Conservation (phyloP, 345 rosid species). For the Viola odorata region DNA sequence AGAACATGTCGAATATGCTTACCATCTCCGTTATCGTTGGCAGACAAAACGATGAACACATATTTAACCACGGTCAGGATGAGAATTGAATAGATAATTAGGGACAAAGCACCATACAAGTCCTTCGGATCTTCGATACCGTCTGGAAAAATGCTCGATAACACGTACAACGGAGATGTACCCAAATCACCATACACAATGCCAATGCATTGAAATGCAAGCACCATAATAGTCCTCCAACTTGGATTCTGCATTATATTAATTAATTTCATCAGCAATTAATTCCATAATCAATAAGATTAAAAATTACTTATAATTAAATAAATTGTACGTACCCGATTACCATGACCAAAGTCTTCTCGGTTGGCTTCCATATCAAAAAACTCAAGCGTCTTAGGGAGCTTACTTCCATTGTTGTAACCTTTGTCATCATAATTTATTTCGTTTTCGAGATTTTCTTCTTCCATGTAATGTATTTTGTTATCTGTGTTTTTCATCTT, state of each 20-base stretch:
- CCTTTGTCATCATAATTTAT: too few species aligned
- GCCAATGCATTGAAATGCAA: slow-evolving; percentile 21
- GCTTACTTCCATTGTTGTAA: too few species aligned
- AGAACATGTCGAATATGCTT: not conserved
- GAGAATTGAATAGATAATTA: slow-evolving; percentile 11
- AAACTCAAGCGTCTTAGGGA: not conserved
- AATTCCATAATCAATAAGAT: not conserved
- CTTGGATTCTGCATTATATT: not conserved
- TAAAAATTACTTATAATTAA: not conserved
- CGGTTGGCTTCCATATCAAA: not conserved
- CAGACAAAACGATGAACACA: slow-evolving; percentile 12
- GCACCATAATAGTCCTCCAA: slow-evolving; percentile 12
- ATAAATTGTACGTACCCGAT: not conserved
- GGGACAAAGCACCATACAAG: slow-evolving; percentile 6
- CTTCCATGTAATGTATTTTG: too few species aligned
- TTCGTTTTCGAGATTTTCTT: too few species aligned
- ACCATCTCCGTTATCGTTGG: slow-evolving; percentile 18
- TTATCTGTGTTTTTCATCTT: too few species aligned
- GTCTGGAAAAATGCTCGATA: slow-evolving; percentile 9
- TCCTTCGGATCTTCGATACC: slow-evolving; percentile 11
- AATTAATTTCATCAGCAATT: not conserved
- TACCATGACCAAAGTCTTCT: not conserved
- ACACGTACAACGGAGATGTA: slow-evolving; percentile 16
- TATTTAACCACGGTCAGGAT: slow-evolving; percentile 10
- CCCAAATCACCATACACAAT: slow-evolving; percentile 19